A percentile compares a stretch with the other conserved stretches of the same genome.
Conservation (phyloP, 2,329 filamentous ascomycete genomes). For the Botrytis galanthina region DNA sequence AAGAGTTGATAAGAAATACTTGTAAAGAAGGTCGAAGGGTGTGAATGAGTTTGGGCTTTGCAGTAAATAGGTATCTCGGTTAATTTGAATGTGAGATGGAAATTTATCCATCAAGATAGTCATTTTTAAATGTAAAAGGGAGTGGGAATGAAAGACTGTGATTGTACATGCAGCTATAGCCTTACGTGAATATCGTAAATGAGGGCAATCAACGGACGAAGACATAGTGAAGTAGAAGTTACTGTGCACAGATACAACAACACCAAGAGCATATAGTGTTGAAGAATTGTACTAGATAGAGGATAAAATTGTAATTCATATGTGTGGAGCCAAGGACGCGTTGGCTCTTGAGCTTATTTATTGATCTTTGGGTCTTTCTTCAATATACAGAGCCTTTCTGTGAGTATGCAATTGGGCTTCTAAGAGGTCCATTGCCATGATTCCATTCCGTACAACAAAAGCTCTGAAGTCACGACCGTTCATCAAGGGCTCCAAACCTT, state of each 20-base stretch:
- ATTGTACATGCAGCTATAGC: not conserved
- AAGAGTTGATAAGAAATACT: not conserved
- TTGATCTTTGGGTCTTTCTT: no score
- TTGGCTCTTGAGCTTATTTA: not conserved
- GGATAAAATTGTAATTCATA: not conserved
- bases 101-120: not conserved
- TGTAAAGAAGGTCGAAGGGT: not conserved
- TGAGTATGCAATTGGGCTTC: not conserved
- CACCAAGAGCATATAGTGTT: not conserved
- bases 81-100: not conserved
- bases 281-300: not conserved
- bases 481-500: not conserved
- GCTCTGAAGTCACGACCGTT: not conserved
- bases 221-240: not conserved
- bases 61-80: not conserved
- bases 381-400: not conserved
- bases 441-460: not conserved
- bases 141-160: not conserved
- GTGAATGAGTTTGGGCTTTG: not conserved
- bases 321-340: not conserved
- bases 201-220: not conserved
- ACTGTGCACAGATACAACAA: not conserved
- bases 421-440: not conserved
- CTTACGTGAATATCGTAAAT: not conserved
- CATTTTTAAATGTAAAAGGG: not conserved